These are phyloP conservation scores for Pestalotiopsis sp. DNA, from an alignment of 2,329 filamentous ascomycete species.

Conservation along the genomic window DNA sequence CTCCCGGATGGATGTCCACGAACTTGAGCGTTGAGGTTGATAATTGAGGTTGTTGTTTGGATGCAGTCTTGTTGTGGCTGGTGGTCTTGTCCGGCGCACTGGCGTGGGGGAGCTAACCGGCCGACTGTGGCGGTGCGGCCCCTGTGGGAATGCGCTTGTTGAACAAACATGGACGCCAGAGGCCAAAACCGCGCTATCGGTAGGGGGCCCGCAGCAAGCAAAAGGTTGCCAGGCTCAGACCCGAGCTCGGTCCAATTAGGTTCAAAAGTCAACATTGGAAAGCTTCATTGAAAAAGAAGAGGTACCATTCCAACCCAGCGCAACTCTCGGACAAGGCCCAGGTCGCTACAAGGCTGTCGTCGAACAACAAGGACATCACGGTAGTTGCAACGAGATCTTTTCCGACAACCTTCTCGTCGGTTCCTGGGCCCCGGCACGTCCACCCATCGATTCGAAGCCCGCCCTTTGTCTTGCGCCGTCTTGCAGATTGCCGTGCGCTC, in stretches of 20 bases:
- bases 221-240: not conserved
- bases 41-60: slow-evolving; percentile 37
- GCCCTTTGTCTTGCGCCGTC: not conserved
- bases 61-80: slow-evolving; percentile 24
- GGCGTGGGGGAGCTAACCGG: not conserved
- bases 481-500: slow-evolving; percentile 20
- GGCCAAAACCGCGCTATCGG: not conserved
- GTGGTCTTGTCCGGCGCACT: not conserved
- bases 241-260: not conserved
- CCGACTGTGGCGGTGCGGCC: not conserved
- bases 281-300: not conserved
- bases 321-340: not conserved
- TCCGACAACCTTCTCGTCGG: not conserved
- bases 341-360: not conserved
- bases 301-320: not conserved
- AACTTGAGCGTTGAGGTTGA: slow-evolving; percentile 25
- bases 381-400: not conserved
- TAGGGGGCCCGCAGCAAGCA: not conserved
- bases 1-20: slow-evolving; percentile 12
- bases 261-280: slow-evolving; percentile 6
- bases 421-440: not conserved
- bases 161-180: not conserved
- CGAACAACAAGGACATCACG: not conserved
- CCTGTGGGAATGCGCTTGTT: not conserved
- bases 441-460: not conserved